These are phyloP conservation scores for Fusarium longipes DNA, from an alignment of 2,329 filamentous ascomycete genomes.

Conservation along the genomic window DNA sequence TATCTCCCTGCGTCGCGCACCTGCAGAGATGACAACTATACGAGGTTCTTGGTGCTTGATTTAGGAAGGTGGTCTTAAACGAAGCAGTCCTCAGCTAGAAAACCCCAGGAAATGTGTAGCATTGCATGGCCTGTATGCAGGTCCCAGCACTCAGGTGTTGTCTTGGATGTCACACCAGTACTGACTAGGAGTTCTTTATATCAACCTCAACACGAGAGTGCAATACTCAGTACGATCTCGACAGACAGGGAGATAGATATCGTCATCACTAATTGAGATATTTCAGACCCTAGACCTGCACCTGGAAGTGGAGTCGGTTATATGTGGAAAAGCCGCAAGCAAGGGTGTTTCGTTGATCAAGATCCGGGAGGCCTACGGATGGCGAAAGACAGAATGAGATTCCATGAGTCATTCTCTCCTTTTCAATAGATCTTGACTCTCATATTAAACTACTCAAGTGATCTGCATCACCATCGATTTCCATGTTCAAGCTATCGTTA, in stretches of 20 bases:
- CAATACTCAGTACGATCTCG: background rate
- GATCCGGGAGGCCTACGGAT: background rate
- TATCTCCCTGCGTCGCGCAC: background rate
- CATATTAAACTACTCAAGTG: background rate
- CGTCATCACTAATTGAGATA: constrained; percentile 1
- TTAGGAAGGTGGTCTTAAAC: background rate
- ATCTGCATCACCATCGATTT: background rate
- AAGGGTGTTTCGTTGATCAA: background rate
- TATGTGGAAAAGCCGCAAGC: constrained; percentile 10
- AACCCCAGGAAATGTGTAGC: background rate
- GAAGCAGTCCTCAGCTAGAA: background rate
- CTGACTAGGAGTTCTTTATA: background rate
- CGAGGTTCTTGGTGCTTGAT: background rate
- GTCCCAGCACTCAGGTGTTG: background rate
- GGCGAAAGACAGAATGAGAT: background rate
- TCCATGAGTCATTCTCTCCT: background rate
- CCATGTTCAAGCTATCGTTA: background rate
- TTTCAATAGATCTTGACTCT: background rate
- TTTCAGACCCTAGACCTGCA: constrained; percentile 6
- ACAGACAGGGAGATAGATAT: background rate
- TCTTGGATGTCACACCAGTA: background rate
- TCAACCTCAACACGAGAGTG: background rate
- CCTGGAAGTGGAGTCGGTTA: constrained; percentile 5
- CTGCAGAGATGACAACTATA: background rate
- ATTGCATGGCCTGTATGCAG: background rate